Base-by-base conservation (phyloP, 106 monocot species). In the Acorus calamus region DNA sequence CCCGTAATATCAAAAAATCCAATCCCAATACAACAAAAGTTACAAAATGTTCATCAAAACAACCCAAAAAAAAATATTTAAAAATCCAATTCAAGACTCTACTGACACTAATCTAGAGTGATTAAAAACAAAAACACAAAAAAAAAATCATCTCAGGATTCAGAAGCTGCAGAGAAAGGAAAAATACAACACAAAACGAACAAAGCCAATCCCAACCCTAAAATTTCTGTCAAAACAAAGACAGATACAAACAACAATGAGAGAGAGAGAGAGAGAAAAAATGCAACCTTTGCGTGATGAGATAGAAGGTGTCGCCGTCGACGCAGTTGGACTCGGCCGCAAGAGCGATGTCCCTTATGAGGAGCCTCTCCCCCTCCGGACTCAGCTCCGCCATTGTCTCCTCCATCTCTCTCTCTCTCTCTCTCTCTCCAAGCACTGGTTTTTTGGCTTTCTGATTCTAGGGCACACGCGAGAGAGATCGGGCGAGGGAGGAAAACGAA, bases 231-330 rank as follows among this genome's bases (percentile, higher is more conserved):
- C 47, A 6, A 51, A 47, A 41, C 42, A 55, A 10, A 69, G 53
- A 64, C 58, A 69, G 53, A 64, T 59, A 11, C 7, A 6, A 9
- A 41, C 2, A 14, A 44, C 4, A 53, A 8, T 8, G 49, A 42
- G n/a, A 44, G 9, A 9, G 43, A 49, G 52, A 52, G 70, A 57
- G 53, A 13, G n/a, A n/a, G n/a, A 9, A n/a, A 43, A 28, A 50
- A 5, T 63, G 28, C 28, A 28, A 93, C 94, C 90, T 79, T 11
- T 83, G 80, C 14, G 77, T 81, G 64, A 96, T 78, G 74, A 96
- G 82, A 66, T 81, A 96, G 77, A 96, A 96, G 66, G 78, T 74
- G 79, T 96, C 94, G 48, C 89, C 89, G 61, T 96, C 94, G 68
- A 87, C 87, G 61, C 82, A 66, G 11, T 83, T 79, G 66, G 82